phyloP scores from a whole-genome alignment of 179 eudicot genomes.

The Beta lomatogona region DNA sequence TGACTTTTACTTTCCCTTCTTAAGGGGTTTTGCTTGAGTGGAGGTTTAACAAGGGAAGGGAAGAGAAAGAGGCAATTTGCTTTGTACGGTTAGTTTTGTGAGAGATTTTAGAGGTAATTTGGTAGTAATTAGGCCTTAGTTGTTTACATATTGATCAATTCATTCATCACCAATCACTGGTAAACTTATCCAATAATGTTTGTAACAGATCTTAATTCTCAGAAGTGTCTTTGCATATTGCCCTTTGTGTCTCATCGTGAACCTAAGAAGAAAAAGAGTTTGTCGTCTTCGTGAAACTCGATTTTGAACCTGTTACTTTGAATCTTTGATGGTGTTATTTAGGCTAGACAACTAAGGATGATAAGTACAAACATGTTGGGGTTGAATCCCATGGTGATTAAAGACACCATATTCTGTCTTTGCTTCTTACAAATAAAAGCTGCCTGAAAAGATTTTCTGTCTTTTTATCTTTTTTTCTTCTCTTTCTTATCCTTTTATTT shows the following conservation, averaged over 20 bases:
- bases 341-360: neutral
- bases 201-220: too few species aligned
- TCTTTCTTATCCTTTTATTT: neutral
- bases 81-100: neutral
- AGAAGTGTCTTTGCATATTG: neutral
- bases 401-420: neutral
- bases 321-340: neutral
- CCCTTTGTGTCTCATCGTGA: neutral
- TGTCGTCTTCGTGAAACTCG: neutral
- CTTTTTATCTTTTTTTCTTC: neutral
- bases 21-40: neutral
- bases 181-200: too few species aligned
- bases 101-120: neutral
- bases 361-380: neutral
- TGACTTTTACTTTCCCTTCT: neutral
- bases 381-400: neutral
- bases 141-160: too few species aligned
- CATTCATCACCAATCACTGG: too few species aligned
- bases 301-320: neutral
- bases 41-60: neutral
- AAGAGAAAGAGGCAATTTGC: neutral
- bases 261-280: neutral
- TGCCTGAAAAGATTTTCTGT: neutral
- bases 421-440: neutral
- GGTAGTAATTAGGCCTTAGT: neutral